Percentiles rank a stretch among this genome's conserved stretches.
These are phyloP conservation scores for Lipomyces orientalis DNA, from an alignment of 805 yeast species.

Conservation along the genomic window DNA sequence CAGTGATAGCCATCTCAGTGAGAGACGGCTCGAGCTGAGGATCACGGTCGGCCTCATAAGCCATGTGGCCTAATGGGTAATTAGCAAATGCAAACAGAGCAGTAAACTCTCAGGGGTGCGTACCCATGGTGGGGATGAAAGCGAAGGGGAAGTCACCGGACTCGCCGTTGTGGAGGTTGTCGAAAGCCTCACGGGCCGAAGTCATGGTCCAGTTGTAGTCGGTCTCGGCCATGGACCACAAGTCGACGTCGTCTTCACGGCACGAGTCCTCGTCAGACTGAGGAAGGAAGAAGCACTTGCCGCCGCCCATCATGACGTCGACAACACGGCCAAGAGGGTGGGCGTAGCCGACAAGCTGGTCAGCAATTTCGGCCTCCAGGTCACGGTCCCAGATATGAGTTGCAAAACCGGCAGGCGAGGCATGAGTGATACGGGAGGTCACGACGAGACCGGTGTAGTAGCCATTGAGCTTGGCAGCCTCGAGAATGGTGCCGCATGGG, in stretches of 20 bases:
- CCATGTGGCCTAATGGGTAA: conserved; percentile 63
- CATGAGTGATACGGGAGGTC: conserved; percentile 90
- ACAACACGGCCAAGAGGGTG: conserved; percentile 80
- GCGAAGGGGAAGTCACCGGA: conserved; percentile 77
- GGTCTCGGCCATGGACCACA: conserved; percentile 65
- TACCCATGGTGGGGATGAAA: conserved; percentile 67
- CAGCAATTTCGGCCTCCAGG: conserved; percentile 85
- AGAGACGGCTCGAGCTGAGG: conserved; percentile 69
- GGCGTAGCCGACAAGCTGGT: conserved; percentile 76
- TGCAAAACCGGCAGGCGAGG: conserved; percentile 91
- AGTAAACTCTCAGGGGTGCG: not conserved
- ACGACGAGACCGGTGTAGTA: conserved; percentile 88
- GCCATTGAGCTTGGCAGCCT: conserved; percentile 82
- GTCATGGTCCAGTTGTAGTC: conserved; percentile 51
- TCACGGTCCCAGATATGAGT: conserved; percentile 76
- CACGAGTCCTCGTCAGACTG: conserved; percentile 60
- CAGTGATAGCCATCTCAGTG: conserved; percentile 77
- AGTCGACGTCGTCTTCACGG: conserved; percentile 70
- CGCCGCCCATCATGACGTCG: conserved; percentile 86
- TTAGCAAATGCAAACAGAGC: not conserved
- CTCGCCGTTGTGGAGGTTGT: conserved; percentile 59
- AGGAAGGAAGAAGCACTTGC: conserved; percentile 77
- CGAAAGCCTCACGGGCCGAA: conserved; percentile 60
- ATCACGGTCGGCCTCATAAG: conserved; percentile 81
- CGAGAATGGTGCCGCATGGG: conserved; percentile 91